Evolutionary conservation across 2,329 filamentous ascomycete genomes (phyloP), one percentile per base, ranked within the genome.

Genomic region (Pseudovirgaria hyperparasitica): DNA sequence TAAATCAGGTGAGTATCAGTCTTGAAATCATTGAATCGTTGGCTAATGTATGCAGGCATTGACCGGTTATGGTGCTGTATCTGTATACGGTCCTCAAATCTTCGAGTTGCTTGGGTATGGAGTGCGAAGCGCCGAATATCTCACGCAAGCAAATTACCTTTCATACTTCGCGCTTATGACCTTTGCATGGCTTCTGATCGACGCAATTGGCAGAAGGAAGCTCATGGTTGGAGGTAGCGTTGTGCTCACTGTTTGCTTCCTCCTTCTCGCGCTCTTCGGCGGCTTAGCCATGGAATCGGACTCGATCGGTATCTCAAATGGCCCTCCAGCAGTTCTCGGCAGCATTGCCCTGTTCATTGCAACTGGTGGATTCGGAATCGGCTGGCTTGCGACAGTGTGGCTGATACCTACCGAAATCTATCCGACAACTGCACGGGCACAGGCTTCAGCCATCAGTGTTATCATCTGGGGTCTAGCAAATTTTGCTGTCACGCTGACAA

Each of bases 121-220:
- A 11, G 59, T 63, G 19, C 50, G 48, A 4, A 50, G 48, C 10
- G 62, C 70, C 1, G 70, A 76, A 43, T 66, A 62, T 33, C 48
- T 72, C 9, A 74, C 70, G 1, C 58, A 72, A 23, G 67, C 58
- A 16, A 76, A 76, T 48, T 75, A 73, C 48, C 48, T 69, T 21
- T 70, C 62, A 11, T 75, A 76, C 46, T 67, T 73, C 40, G 36
- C 65, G 25, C 60, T 71, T 36, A 75, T 74, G 70, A 73, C 68
- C 1, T 45, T 70, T 7, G 67, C 70, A 4, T 75, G 70, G 70
- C 45, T 71, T 11, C 54, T 68, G 7, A 70, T 76, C 33, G 67
- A 70, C 37, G 62, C 60, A 2, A 46, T 69, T 2, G 68, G 69
- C 6, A 61, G 68, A 3, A 60, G 68, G 13, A 60, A 58, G 22